phyloP scores from a whole-genome alignment of 805 yeast genomes.

The Deakozyma indianensis region DNA sequence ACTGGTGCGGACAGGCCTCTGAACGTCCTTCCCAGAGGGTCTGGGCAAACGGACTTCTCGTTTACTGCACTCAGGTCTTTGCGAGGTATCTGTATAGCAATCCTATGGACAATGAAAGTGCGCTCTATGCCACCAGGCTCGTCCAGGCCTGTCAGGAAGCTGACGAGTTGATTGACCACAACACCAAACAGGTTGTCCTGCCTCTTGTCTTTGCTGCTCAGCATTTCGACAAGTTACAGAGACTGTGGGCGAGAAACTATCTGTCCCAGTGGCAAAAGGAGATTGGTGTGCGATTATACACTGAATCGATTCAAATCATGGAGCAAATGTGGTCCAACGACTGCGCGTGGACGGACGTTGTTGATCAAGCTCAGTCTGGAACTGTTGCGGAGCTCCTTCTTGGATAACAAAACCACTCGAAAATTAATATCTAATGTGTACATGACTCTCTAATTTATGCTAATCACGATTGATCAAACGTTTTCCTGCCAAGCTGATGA shows the following conservation, averaged over 20 bases:
- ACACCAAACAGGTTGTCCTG: background rate
- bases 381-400: background rate
- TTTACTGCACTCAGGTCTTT: background rate
- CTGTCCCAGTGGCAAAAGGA: background rate
- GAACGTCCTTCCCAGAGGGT: background rate
- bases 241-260: background rate
- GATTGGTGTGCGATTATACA: background rate
- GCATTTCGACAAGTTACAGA: background rate
- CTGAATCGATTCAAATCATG: background rate
- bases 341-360: background rate
- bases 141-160: background rate
- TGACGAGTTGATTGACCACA: background rate
- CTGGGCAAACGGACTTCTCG: background rate
- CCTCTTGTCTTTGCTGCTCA: constrained; percentile 1
- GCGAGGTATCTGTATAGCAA: background rate
- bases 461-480: no score
- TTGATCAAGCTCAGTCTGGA: constrained; percentile 1
- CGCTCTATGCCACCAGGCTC: background rate
- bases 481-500: no score
- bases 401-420: no score
- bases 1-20: background rate
- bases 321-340: constrained; percentile 1
- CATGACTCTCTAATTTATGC: no score
- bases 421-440: no score
- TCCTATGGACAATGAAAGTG: background rate